Conservation (phyloP, 306 rosid species). For the barrel medic (Medicago truncatula) region DNA sequence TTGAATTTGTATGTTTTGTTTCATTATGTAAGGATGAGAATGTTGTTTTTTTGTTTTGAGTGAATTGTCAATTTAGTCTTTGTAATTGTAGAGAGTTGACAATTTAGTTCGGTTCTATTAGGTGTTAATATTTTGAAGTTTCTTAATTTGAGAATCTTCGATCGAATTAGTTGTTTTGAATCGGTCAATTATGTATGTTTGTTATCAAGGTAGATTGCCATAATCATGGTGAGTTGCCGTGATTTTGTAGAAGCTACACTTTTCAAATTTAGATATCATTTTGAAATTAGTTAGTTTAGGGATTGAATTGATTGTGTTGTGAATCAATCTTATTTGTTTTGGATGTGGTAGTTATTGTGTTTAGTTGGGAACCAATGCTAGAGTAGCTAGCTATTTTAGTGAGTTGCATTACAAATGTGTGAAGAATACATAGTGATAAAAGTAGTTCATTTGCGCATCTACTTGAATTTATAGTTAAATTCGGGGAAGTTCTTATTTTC, state of each 20-base stretch:
- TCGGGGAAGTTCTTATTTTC: too few species aligned
- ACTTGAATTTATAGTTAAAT: neutral
- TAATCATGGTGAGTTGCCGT: too few species aligned
- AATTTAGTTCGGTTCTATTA: neutral
- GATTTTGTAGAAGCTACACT: too few species aligned
- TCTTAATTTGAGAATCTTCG: neutral
- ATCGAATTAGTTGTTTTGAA: neutral
- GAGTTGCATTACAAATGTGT: neutral
- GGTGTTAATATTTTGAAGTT: neutral
- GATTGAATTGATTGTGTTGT: neutral
- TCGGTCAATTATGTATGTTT: neutral
- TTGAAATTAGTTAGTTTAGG: neutral
- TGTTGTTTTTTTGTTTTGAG: neutral
- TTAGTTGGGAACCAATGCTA: neutral
- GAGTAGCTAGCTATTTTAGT: neutral
- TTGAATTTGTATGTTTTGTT: constrained; percentile 30
- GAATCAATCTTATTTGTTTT: neutral
- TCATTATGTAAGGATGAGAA: neutral
- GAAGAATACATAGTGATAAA: neutral
- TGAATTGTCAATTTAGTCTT: neutral
- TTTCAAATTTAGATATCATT: neutral
- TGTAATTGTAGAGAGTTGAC: neutral
- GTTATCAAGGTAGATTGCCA: too few species aligned
- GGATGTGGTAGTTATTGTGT: neutral
- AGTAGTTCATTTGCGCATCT: neutral